Base-by-base conservation (phyloP, 2,329 filamentous ascomycete species). In the Bipolaris cookei region DNA sequence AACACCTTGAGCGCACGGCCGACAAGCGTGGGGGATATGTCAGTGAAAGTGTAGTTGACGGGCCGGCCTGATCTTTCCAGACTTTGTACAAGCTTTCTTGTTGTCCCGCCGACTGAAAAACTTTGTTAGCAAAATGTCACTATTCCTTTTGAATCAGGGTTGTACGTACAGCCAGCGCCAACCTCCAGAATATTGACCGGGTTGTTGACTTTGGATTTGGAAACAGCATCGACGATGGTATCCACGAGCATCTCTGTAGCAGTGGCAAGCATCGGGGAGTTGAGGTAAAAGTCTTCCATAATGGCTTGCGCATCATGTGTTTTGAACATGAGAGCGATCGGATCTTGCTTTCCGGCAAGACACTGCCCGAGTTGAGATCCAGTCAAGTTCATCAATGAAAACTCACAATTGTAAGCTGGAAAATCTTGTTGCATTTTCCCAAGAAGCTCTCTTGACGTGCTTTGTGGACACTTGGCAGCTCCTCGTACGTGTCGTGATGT, bases 21-120 rank as follows among this genome's bases (percentile, higher is more conserved):
- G n/a, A 80, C 68, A 11, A 80, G 65, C 0, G 75, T 73, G 0
- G 70, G 45, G 0, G 77, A 74, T 0, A 80, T 64, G 41, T 80
- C 78, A 1, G 72, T 78, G 52, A 79, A 78, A 0, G 70, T 77
- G 58, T 79, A 80, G 42, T 74, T 65, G 13, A 79, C 20, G 7
- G 43, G 8, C 4, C 28, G 34, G 3, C 43, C 51, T 13, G 48
- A 28, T 3, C 7, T 10, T 6, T 20, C n/a, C 18, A 57, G 49
- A 11, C 34, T 18, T 41, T 57, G 34, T 6, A 37, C 49, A 28
- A 57, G 43, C 14, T 30, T 39, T 25, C 23, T 41, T 25, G 46
- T 49, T 14, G 46, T 49, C 8, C 46, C 46, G 13, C 46, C 46
- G 32, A 41, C 23, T 44, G n/a, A 2, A 10, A 30, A 16, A 1